Evolutionary conservation across 257 asterid genomes (phyloP).

Genomic region (Nicotiana otophora): DNA sequence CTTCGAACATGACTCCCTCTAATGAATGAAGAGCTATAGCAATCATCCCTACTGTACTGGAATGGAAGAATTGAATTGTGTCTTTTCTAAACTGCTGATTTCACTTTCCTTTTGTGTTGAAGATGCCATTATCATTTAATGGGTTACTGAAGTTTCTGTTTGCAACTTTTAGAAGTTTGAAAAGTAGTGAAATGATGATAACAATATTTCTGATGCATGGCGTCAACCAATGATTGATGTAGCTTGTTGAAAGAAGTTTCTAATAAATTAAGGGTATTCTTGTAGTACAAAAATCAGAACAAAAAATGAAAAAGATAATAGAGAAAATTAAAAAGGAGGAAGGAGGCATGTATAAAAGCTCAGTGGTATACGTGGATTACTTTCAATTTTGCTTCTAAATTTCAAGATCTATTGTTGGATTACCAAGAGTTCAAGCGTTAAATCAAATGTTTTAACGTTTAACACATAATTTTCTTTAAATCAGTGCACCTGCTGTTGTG

Average conservation of each 20-base stretch:
- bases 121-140: constrained; percentile 3
- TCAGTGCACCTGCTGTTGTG: background rate
- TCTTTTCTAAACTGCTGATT: background rate
- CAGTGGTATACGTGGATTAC: background rate
- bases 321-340: background rate
- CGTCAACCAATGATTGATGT: background rate
- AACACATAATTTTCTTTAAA: background rate
- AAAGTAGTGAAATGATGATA: background rate
- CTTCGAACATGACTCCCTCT: background rate
- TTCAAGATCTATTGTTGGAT: background rate
- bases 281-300: background rate
- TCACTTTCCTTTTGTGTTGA: constrained; percentile 4
- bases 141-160: background rate
- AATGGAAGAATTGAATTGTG: background rate
- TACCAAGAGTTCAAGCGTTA: background rate
- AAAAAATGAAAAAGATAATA: background rate
- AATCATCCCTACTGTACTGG: background rate
- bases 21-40: background rate
- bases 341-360: background rate
- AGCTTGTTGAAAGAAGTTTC: background rate
- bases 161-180: background rate
- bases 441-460: background rate
- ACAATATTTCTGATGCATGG: background rate
- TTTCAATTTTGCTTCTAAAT: background rate
- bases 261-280: background rate